phyloP scores from a whole-genome alignment of 805 yeast species.

The Ogataea zsoltii region DNA sequence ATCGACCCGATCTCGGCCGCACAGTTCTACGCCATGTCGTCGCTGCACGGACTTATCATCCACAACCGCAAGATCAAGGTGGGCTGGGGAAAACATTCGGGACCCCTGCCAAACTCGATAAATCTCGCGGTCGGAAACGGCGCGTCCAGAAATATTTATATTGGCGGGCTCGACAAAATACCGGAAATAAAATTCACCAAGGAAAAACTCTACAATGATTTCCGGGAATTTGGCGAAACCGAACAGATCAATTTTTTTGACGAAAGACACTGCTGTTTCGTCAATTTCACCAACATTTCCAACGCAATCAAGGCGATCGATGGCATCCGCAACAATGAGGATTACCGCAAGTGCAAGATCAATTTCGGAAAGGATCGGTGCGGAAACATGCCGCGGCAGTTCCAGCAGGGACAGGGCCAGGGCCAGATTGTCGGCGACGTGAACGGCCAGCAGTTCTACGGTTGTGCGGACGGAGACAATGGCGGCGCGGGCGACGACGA shows the following conservation, averaged over 20 bases:
- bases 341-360: constrained; percentile 71
- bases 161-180: constrained; percentile 54
- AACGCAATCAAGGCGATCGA: constrained; percentile 92
- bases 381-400: constrained; percentile 88
- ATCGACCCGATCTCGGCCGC: constrained; percentile 98
- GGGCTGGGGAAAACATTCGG: constrained; percentile 98
- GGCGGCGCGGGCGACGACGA: constrained; percentile 13
- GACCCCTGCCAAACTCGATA: constrained; percentile 83
- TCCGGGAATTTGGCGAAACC: constrained; percentile 85
- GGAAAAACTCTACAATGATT: constrained; percentile 65
- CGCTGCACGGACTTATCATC: constrained; percentile 82
- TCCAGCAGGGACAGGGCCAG: constrained; percentile 26
- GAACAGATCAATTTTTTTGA: constrained; percentile 89
- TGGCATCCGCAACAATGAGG: constrained; percentile 76
- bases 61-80: constrained; percentile 85
- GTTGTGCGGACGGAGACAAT: too few relatives aligned
- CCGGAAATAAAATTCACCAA: constrained; percentile 31
- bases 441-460: constrained; percentile 24
- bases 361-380: constrained; percentile 95
- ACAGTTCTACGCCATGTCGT: constrained; percentile 93
- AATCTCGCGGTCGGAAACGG: constrained; percentile 91
- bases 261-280: constrained; percentile 86
- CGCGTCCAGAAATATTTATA: constrained; percentile 89
- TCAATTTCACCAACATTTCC: constrained; percentile 87
- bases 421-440: constrained; percentile 21